Conservation (phyloP, 2,329 filamentous ascomycete species). For the Domatiomyces catenatus region DNA sequence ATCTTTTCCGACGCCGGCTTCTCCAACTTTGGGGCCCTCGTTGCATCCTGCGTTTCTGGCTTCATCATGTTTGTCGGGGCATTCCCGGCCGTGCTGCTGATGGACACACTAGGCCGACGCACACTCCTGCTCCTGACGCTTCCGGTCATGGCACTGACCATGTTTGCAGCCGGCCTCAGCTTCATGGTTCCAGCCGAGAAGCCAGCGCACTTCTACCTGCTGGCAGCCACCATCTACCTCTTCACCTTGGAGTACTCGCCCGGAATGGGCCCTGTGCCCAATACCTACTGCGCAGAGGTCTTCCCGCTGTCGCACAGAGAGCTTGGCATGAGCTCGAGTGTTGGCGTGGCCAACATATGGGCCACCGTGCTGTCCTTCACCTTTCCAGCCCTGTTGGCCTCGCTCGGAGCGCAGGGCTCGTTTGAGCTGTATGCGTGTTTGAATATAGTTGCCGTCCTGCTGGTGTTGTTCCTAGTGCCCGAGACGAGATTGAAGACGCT, state of each 20-base stretch:
- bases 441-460: slow-evolving; percentile 41
- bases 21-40: slow-evolving; percentile 31
- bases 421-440: slow-evolving; percentile 30
- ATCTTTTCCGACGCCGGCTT: slow-evolving; percentile 40
- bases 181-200: slow-evolving; percentile 24
- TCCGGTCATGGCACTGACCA: slow-evolving; percentile 37
- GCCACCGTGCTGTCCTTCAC: slow-evolving; percentile 26
- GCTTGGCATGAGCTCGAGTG: slow-evolving; percentile 28
- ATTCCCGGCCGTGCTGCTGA: slow-evolving; percentile 45
- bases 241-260: slow-evolving; percentile 23
- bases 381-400: slow-evolving; percentile 24
- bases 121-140: slow-evolving; percentile 43
- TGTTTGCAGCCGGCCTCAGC: slow-evolving; percentile 27
- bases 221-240: slow-evolving; percentile 16
- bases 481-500: slow-evolving; percentile 36
- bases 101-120: slow-evolving; percentile 44
- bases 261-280: slow-evolving; percentile 37
- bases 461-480: slow-evolving; percentile 44
- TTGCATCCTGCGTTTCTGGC: slow-evolving; percentile 45
- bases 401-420: slow-evolving; percentile 23
- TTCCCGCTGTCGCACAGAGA: slow-evolving; percentile 41
- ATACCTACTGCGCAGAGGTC: slow-evolving; percentile 40
- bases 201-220: slow-evolving; percentile 14
- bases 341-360: slow-evolving; percentile 28
- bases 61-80: slow-evolving; percentile 50